Base-by-base conservation (phyloP, 768 basidiomycete genomes). In the Naganishia randhawae region DNA sequence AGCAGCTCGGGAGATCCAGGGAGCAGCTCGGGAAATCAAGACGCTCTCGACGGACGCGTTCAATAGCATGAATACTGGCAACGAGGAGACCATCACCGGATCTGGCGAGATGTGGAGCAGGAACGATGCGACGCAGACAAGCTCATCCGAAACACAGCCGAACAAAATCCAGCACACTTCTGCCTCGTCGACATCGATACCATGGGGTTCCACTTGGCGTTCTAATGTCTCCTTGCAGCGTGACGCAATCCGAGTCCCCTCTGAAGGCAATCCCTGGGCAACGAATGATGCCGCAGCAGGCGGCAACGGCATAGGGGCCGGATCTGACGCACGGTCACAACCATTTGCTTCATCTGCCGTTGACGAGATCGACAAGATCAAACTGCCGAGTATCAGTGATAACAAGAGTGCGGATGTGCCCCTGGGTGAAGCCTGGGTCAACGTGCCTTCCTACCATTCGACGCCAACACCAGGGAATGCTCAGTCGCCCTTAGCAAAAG, bases 1-100 rank as follows among this genome's bases (percentile, higher is more conserved):
- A 6, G 80, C 80, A 0, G 70, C 76, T 32, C 73, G 63, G 14
- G 78, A 72, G 16, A 63, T 80, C 0, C 61, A 63, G 42, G 69
- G 72, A 5, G 78, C 77, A 5, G 77, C 75, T 3, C 75, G 72
- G 52, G 75, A 80, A 65, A 72, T 80, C 54, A 72, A 74, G 48
- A 73, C 67, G 22, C 73, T 77, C 27, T 71, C 71, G 2, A 48
- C 70, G 14, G 78, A 77, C 16, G 76, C 77, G 11, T 71, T 75
- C 16, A 65, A 67, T 19, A 73, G 50, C 39, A 32, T 66, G 29
- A 52, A 52, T 29, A 53, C 35, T 35, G 37, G 51, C 37, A 39
- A 29, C 50, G 37, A 41, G 4, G 27, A 29, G 29, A 35, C 29
- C 17, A 19, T 11, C 32, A 29, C 51, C 17, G 42, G 50, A 19